Conservation (phyloP, 2,329 filamentous ascomycete genomes). For the Tympanopsis confertula region DNA sequence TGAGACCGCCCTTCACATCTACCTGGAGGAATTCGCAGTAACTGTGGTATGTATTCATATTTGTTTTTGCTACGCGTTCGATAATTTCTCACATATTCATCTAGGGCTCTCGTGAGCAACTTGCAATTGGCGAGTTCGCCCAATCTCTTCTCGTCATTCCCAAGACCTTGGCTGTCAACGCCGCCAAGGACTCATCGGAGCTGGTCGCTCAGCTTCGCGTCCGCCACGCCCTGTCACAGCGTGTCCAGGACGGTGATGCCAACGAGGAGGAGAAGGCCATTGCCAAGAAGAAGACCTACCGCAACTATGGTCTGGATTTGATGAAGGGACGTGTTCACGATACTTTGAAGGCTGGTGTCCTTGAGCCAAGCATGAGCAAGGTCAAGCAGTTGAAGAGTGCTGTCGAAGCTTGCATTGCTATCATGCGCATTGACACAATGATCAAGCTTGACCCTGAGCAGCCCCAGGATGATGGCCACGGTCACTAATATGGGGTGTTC, state of each 20-base stretch:
- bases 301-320: constrained; percentile 94
- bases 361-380: constrained; percentile 98
- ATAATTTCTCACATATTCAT: constrained; percentile 11
- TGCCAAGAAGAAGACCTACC: constrained; percentile 91
- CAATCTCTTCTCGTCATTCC: constrained; percentile 88
- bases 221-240: constrained; percentile 85
- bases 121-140: constrained; percentile 95
- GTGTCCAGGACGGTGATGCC: constrained; percentile 73
- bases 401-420: constrained; percentile 94
- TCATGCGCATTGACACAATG: constrained; percentile 98
- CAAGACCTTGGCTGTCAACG: constrained; percentile 93
- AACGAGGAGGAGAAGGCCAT: constrained; percentile 80
- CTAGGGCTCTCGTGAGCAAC: constrained; percentile 73
- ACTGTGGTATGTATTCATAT: constrained; percentile 51
- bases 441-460: constrained; percentile 95
- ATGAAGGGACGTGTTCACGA: constrained; percentile 82
- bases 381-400: constrained; percentile 96
- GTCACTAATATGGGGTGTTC: constrained; percentile 43
- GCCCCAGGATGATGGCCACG: constrained; percentile 74
- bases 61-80: constrained; percentile 17
- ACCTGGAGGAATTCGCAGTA: constrained; percentile 95
- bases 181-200: constrained; percentile 90
- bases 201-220: constrained; percentile 91
- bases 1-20: constrained; percentile 98
- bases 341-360: constrained; percentile 82